Percentiles rank a stretch among this genome's conserved stretches.
These are phyloP conservation scores for Phytophthora lateralis DNA, from an alignment of 352 stramenopile species.

Conservation along the genomic window DNA sequence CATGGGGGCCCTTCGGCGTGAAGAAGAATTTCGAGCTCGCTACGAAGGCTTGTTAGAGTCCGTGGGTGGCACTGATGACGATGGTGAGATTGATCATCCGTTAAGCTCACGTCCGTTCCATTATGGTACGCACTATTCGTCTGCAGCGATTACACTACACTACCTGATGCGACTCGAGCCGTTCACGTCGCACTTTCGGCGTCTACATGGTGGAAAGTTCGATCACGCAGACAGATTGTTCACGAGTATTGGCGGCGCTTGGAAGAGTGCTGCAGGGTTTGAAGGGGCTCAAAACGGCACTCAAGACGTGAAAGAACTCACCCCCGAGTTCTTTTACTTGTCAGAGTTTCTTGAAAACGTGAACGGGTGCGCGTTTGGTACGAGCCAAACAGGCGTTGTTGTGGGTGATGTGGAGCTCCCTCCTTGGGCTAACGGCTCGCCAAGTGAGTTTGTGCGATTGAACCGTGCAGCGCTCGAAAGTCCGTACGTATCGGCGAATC, in stretches of 20 bases:
- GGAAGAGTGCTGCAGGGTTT: slow-evolving; percentile 79
- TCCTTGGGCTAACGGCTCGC: slow-evolving; percentile 93
- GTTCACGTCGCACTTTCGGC: slow-evolving; percentile 93
- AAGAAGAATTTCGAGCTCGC: slow-evolving; percentile 75
- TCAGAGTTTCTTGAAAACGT: slow-evolving; percentile 96
- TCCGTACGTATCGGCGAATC: slow-evolving; percentile 93
- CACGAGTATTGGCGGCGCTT: slow-evolving; percentile 92
- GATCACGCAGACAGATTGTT: slow-evolving; percentile 98
- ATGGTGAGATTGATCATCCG: slow-evolving; percentile 37
- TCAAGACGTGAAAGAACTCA: slow-evolving; percentile 99
- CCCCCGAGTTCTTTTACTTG: slow-evolving; percentile 98
- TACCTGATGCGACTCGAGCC: slow-evolving; percentile 98
- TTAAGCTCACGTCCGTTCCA: slow-evolving; percentile 83
- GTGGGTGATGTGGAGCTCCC: slow-evolving; percentile 93
- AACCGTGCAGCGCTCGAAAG: slow-evolving; percentile 96
- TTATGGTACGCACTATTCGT: slow-evolving; percentile 96
- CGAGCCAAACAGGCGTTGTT: slow-evolving; percentile 74
- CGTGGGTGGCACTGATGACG: slow-evolving; percentile 11
- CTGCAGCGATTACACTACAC: slow-evolving; percentile 95
- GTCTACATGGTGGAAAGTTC: slow-evolving; percentile 97
- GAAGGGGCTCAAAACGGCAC: slow-evolving; percentile 79
- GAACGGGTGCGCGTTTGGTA: slow-evolving; percentile 96
- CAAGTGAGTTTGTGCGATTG: slow-evolving; percentile 95
- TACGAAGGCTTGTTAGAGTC: slow-evolving; percentile 68
- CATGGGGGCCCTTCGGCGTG: slow-evolving; percentile 95